These are phyloP conservation scores for Kodamaea restingae DNA, from an alignment of 805 yeast species.

Conservation along the genomic window DNA sequence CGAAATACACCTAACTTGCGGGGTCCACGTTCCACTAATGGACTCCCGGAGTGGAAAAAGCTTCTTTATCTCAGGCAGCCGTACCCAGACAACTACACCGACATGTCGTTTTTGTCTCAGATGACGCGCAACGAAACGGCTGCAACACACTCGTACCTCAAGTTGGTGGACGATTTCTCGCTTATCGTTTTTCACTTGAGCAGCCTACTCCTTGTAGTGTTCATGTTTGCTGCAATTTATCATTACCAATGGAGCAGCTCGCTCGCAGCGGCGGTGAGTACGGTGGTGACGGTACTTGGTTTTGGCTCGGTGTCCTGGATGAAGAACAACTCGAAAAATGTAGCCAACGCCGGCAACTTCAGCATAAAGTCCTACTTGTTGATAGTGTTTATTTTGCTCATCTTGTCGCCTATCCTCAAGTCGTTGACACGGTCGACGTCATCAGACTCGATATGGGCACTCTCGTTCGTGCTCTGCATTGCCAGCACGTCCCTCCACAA, in stretches of 20 bases:
- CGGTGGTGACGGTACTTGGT: slow-evolving; percentile 29
- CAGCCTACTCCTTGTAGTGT: slow-evolving; percentile 56
- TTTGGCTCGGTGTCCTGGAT: slow-evolving; percentile 20
- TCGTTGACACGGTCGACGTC: slow-evolving; percentile 86
- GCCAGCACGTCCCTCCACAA: slow-evolving; percentile 66
- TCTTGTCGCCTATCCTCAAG: slow-evolving; percentile 84
- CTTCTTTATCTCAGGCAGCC: slow-evolving; percentile 80
- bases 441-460: slow-evolving; percentile 92
- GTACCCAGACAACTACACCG: slow-evolving; percentile 90
- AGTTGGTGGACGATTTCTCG: slow-evolving; percentile 67
- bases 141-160: slow-evolving; percentile 56
- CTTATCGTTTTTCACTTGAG: slow-evolving; percentile 64
- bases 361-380: slow-evolving; percentile 61
- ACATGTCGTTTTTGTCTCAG: slow-evolving; percentile 74
- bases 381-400: slow-evolving; percentile 64
- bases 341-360: slow-evolving; percentile 8
- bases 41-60: slow-evolving; percentile 65
- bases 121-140: slow-evolving; percentile 74
- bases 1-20: slow-evolving; percentile 6
- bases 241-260: slow-evolving; percentile 47
- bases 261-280: slow-evolving; percentile 31
- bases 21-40: neutral
- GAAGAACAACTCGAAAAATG: slow-evolving; percentile 14
- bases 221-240: slow-evolving; percentile 65
- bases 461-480: slow-evolving; percentile 74